Conservation (phyloP, 768 basidiomycete genomes). For the Wakefieldia striispora region DNA sequence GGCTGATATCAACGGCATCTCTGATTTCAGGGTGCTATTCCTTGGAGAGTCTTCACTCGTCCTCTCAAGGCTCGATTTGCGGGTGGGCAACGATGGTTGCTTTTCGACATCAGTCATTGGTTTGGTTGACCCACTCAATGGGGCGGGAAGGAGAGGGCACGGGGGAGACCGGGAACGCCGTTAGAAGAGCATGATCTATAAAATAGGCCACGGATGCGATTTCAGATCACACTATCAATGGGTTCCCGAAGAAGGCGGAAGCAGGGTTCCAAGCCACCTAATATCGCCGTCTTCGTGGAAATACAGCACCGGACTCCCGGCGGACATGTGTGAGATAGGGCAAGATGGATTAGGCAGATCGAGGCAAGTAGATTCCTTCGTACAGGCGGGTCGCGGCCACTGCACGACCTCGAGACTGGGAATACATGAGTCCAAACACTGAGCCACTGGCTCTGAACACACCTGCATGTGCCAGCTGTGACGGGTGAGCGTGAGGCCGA, state of each 20-base stretch:
- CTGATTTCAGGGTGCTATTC: conserved; percentile 23
- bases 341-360: conserved; percentile 6
- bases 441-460: conserved; percentile 3
- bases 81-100: conserved; percentile 17
- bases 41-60: conserved; percentile 20
- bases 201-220: conserved; percentile 17
- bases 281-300: conserved; percentile 7
- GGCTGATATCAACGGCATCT: conserved; percentile 13
- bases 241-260: too few species aligned
- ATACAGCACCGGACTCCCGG: conserved; percentile 3
- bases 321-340: conserved; percentile 14
- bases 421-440: neutral
- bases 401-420: conserved; percentile 4
- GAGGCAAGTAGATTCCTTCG: conserved; percentile 1
- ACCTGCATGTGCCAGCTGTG: neutral
- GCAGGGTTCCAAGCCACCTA: conserved; percentile 16
- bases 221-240: conserved; percentile 22
- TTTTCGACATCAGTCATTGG: conserved; percentile 33
- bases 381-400: neutral
- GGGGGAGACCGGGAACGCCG: conserved; percentile 10
- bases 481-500: neutral
- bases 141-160: conserved; percentile 11
- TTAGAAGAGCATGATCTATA: conserved; percentile 22
- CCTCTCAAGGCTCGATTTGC: conserved; percentile 23
- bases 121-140: conserved; percentile 5